phyloP scores from a whole-genome alignment of 2,329 filamentous ascomycete genomes.

The Claviceps sp. region DNA sequence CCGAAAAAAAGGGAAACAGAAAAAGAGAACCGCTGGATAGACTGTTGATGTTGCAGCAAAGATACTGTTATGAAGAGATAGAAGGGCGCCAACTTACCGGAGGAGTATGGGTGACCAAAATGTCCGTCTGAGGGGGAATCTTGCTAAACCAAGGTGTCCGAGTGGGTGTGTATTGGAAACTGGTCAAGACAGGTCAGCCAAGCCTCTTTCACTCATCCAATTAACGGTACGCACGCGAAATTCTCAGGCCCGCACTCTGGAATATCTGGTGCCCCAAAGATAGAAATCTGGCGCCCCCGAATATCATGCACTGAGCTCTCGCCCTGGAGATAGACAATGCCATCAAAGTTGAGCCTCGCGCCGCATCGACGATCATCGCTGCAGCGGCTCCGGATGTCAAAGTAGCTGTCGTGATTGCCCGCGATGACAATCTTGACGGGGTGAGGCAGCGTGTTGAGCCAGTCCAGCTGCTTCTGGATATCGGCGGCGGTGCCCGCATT shows the following conservation, averaged over 20 bases:
- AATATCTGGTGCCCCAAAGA: conserved; percentile 76
- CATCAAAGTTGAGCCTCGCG: conserved; percentile 49
- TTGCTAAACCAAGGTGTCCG: conserved; percentile 59
- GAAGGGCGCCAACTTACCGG: conserved; percentile 31
- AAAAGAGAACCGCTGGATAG: not conserved
- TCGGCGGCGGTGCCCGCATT: conserved; percentile 57
- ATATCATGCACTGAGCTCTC: conserved; percentile 51
- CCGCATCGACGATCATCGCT: conserved; percentile 39
- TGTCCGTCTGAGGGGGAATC: conserved; percentile 58
- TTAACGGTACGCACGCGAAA: conserved; percentile 37
- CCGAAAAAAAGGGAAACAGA: not conserved
- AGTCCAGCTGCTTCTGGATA: conserved; percentile 74
- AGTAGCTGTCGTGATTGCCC: conserved; percentile 82
- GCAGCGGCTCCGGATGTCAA: conserved; percentile 53
- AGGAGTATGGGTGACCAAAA: conserved; percentile 71
- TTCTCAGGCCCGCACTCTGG: conserved; percentile 58
- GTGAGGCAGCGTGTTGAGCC: conserved; percentile 64
- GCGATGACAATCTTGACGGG: conserved; percentile 68
- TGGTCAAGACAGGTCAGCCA: conserved; percentile 13
- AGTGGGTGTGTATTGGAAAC: conserved; percentile 58
- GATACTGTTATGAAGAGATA: not conserved
- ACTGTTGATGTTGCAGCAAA: not conserved
- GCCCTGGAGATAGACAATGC: conserved; percentile 65
- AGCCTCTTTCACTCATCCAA: not conserved
- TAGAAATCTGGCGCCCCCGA: conserved; percentile 34